Evolutionary conservation across 2,329 filamentous ascomycete species (phyloP).

Genomic region (Diaporthe ilicicola): DNA sequence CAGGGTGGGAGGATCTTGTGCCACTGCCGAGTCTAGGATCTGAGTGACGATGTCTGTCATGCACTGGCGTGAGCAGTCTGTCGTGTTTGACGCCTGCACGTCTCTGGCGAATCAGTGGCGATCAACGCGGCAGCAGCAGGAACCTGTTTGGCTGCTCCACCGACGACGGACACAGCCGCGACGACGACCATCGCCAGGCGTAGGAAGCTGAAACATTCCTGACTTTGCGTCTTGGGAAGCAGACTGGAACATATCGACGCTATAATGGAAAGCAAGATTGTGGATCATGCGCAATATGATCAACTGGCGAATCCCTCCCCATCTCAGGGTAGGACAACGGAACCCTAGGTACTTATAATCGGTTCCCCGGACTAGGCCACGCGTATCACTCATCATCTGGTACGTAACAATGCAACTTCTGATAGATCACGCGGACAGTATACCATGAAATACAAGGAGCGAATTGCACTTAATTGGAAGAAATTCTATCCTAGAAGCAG

Average conservation of each 20-base stretch:
- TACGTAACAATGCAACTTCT: neutral
- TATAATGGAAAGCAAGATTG: neutral
- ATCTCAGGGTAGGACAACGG: neutral
- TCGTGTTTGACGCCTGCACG: neutral
- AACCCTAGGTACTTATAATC: neutral
- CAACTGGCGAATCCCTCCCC: neutral
- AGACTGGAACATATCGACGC: neutral
- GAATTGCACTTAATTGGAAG: neutral
- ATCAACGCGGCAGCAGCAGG: neutral
- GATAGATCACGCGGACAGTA: too few species aligned
- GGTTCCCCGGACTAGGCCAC: neutral
- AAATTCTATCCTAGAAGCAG: neutral
- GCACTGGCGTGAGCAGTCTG: neutral
- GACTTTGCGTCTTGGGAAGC: neutral
- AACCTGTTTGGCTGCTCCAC: neutral
- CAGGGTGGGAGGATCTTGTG: constrained; percentile 1
- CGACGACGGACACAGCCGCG: neutral
- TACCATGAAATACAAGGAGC: neutral
- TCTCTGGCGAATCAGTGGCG: too few species aligned
- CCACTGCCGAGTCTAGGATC: constrained; percentile 21
- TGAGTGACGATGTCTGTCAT: neutral
- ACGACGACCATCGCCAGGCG: neutral
- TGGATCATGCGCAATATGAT: neutral
- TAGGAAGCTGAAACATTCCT: too few species aligned
- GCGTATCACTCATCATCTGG: neutral